A percentile compares a stretch with the other conserved stretches of the same genome.
Evolutionary conservation across 2,329 filamentous ascomycete genomes (phyloP).

Genomic region (Neopestalotiopsis sp.): DNA sequence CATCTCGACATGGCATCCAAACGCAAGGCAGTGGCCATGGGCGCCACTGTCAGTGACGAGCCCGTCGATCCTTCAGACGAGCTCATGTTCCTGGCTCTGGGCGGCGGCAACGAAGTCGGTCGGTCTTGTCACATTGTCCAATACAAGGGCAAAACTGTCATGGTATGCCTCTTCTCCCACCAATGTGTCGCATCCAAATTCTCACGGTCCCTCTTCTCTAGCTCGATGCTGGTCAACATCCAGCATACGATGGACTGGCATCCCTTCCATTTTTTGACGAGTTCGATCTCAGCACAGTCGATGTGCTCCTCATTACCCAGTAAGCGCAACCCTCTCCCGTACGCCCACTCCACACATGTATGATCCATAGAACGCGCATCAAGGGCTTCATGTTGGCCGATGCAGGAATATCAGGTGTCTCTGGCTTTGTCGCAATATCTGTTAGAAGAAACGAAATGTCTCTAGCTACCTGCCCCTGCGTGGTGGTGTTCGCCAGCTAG

Average conservation of each 20-base stretch:
- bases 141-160: slow-evolving; percentile 99
- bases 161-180: slow-evolving; percentile 65
- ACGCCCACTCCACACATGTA: slow-evolving; percentile 1
- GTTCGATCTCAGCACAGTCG: slow-evolving; percentile 95
- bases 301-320: slow-evolving; percentile 98
- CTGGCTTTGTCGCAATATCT: slow-evolving; percentile 6
- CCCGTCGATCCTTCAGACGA: slow-evolving; percentile 93
- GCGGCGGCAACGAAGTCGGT: slow-evolving; percentile 96
- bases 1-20: slow-evolving; percentile 79
- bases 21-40: slow-evolving; percentile 82
- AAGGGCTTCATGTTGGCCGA: slow-evolving; percentile 26
- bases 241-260: slow-evolving; percentile 91
- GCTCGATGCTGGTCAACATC: slow-evolving; percentile 97
- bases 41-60: slow-evolving; percentile 71
- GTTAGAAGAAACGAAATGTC: slow-evolving; percentile 13
- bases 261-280: slow-evolving; percentile 97
- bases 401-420: slow-evolving; percentile 30
- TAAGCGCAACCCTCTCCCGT: slow-evolving; percentile 61
- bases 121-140: slow-evolving; percentile 97
- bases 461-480: slow-evolving; percentile 8
- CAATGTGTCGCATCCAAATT: not conserved
- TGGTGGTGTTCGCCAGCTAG: slow-evolving; percentile 20
- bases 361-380: slow-evolving; percentile 22
- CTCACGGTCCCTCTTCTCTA: slow-evolving; percentile 40
- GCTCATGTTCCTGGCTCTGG: slow-evolving; percentile 90